Evolutionary conservation across 2,329 filamentous ascomycete genomes (phyloP).

Genomic region (Helicocarpus griseus): DNA sequence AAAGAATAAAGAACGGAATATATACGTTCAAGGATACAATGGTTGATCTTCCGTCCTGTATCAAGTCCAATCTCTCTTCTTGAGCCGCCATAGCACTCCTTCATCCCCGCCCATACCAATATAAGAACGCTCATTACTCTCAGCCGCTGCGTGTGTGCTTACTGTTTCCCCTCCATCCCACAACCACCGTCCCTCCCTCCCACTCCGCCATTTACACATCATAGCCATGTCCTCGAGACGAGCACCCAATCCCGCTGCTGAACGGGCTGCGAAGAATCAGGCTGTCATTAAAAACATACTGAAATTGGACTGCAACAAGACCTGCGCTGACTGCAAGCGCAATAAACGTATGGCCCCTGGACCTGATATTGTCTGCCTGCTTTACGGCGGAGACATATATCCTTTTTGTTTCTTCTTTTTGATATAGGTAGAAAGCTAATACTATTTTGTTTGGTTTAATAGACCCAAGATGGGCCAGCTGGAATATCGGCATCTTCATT

Average conservation of each 20-base stretch:
- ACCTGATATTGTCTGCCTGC: not conserved
- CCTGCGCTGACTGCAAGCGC: slow-evolving; percentile 95
- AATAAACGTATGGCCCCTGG: slow-evolving; percentile 71
- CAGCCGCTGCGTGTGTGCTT: not conserved
- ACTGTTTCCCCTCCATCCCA: not conserved
- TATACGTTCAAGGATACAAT: too few relatives aligned
- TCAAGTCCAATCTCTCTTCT: too few relatives aligned
- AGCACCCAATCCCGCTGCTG: slow-evolving; percentile 45
- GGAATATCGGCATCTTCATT: slow-evolving; percentile 95
- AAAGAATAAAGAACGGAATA: too few relatives aligned
- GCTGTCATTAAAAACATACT: slow-evolving; percentile 88
- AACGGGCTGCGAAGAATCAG: slow-evolving; percentile 86
- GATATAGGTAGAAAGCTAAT: not conserved
- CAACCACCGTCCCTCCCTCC: not conserved
- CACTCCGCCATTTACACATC: not conserved
- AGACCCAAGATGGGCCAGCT: slow-evolving; percentile 98
- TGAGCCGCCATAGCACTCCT: too few relatives aligned
- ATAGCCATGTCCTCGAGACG: not conserved
- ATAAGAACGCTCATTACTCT: not conserved
- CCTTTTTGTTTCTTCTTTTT: not conserved
- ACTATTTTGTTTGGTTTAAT: slow-evolving; percentile 5
- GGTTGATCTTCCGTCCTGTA: too few relatives aligned
- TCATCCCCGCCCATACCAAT: too few relatives aligned
- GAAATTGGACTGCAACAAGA: slow-evolving; percentile 92
- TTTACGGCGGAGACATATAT: not conserved